phyloP scores from a whole-genome alignment of 768 basidiomycete genomes.

The Clavaria fumosa region DNA sequence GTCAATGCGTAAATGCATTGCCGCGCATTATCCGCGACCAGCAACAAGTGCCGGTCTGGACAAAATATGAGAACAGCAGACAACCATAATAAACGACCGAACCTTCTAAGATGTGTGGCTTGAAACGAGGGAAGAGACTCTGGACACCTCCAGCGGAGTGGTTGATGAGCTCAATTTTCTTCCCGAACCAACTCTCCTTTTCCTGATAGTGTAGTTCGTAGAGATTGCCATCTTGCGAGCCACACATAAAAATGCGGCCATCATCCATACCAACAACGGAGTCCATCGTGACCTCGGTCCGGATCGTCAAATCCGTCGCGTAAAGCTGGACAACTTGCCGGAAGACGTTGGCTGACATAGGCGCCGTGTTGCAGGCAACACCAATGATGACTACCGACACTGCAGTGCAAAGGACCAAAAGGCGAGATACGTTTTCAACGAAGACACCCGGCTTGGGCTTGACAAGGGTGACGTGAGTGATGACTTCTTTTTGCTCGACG shows the following conservation, averaged over 20 bases:
- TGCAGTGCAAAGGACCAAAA: slow-evolving; percentile 85
- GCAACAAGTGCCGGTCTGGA: slow-evolving; percentile 53
- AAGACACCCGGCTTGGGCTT: slow-evolving; percentile 77
- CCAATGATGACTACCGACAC: slow-evolving; percentile 75
- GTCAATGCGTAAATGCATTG: slow-evolving; percentile 71
- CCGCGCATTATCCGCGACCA: slow-evolving; percentile 53
- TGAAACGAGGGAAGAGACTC: slow-evolving; percentile 66
- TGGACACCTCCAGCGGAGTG: slow-evolving; percentile 69
- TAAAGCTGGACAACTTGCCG: slow-evolving; percentile 77
- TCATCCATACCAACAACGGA: slow-evolving; percentile 64
- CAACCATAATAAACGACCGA: slow-evolving; percentile 12
- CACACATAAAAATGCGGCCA: slow-evolving; percentile 87
- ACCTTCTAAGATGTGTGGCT: slow-evolving; percentile 53
- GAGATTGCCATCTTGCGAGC: slow-evolving; percentile 69
- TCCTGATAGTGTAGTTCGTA: slow-evolving; percentile 90
- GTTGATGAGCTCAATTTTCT: slow-evolving; percentile 71
- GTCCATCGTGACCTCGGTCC: slow-evolving; percentile 74
- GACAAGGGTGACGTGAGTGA: slow-evolving; percentile 79
- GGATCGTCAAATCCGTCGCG: slow-evolving; percentile 70
- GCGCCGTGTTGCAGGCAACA: slow-evolving; percentile 38
- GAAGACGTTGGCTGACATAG: slow-evolving; percentile 25
- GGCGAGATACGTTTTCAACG: slow-evolving; percentile 77
- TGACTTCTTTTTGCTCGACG: slow-evolving; percentile 79
- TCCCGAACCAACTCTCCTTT: slow-evolving; percentile 85
- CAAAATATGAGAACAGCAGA: slow-evolving; percentile 7